These are phyloP conservation scores for Clitocybe nebularis DNA, from an alignment of 1,284 basidiomycete species.

Conservation along the genomic window DNA sequence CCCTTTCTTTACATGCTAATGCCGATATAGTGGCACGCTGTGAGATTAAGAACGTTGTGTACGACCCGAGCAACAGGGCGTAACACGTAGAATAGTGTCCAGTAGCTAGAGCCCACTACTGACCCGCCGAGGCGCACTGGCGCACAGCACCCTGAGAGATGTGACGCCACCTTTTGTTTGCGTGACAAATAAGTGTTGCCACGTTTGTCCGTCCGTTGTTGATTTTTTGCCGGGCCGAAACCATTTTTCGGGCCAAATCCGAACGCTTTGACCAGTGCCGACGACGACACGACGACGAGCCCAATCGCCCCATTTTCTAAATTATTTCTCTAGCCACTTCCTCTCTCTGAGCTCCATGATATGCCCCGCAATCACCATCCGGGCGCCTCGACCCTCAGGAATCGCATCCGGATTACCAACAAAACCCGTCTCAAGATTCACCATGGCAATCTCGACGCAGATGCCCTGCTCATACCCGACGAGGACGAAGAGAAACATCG, in stretches of 20 bases:
- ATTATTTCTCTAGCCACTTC: slow-evolving; percentile 25
- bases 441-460: slow-evolving; percentile 76
- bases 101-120: slow-evolving; percentile 1
- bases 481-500: slow-evolving; percentile 79
- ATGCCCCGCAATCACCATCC: slow-evolving; percentile 76
- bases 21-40: neutral
- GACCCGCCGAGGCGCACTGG: too few species aligned
- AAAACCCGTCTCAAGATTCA: slow-evolving; percentile 85
- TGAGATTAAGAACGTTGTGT: slow-evolving; percentile 1
- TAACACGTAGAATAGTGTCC: neutral
- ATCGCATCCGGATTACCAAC: slow-evolving; percentile 86
- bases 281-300: slow-evolving; percentile 33
- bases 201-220: slow-evolving; percentile 29
- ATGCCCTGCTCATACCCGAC: slow-evolving; percentile 71
- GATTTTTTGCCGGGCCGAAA: slow-evolving; percentile 41
- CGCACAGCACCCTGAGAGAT: too few species aligned
- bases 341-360: slow-evolving; percentile 50
- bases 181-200: slow-evolving; percentile 29
- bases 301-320: slow-evolving; percentile 21
- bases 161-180: slow-evolving; percentile 30
- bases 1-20: neutral
- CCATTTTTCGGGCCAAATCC: slow-evolving; percentile 43
- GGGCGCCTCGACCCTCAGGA: slow-evolving; percentile 72
- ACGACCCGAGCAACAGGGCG: neutral
- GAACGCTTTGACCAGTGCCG: slow-evolving; percentile 39